These are phyloP conservation scores for Prosopis cineraria DNA, from an alignment of 306 rosid genomes.

Conservation along the genomic window DNA sequence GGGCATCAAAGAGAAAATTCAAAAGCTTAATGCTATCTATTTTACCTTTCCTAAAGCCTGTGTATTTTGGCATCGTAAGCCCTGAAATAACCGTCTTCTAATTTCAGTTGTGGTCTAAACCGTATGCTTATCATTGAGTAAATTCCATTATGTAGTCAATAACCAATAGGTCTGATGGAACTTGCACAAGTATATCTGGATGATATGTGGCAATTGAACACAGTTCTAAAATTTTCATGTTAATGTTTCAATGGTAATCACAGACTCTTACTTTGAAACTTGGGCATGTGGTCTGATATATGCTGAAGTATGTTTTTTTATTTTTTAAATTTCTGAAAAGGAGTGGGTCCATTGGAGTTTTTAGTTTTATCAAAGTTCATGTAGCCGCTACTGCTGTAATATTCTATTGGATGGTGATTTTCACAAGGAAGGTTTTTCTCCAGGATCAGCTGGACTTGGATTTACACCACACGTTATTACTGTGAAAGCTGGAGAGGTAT, in stretches of 20 bases:
- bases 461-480: conserved; percentile 65
- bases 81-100: background rate
- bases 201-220: background rate
- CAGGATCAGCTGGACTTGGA: conserved; percentile 54
- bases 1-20: background rate
- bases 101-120: background rate
- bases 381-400: background rate
- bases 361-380: background rate
- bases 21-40: background rate
- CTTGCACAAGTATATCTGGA: background rate
- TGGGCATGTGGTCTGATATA: background rate
- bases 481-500: conserved; percentile 82
- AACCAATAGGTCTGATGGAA: background rate
- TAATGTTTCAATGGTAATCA: background rate
- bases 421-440: conserved; percentile 27
- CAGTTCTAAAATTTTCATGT: background rate
- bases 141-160: background rate
- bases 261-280: background rate
- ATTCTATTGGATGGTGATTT: background rate
- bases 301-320: background rate
- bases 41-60: background rate
- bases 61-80: background rate
- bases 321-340: background rate
- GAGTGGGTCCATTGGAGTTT: background rate
- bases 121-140: background rate